Conservation (phyloP, 345 rosid genomes). For the Aurinia saxatilis region DNA sequence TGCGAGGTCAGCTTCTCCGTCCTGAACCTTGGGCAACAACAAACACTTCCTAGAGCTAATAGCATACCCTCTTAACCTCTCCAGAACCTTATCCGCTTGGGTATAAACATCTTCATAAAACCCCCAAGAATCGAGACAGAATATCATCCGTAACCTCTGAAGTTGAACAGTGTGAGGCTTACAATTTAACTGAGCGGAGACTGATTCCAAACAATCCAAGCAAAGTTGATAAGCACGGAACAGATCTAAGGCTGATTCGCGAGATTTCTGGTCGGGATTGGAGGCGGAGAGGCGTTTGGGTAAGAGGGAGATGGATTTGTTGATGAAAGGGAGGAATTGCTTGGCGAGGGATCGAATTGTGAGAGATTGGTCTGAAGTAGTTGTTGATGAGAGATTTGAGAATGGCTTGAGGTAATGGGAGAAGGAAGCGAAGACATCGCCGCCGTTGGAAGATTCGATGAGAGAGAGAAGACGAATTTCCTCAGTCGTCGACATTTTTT, state of each 20-base stretch:
- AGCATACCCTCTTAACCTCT: constrained; percentile 34
- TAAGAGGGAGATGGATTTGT: constrained; percentile 53
- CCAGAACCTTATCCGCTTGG: constrained; percentile 49
- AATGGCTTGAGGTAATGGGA: constrained; percentile 55
- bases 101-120: constrained; percentile 32
- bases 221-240: constrained; percentile 53
- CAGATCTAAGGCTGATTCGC: constrained; percentile 28
- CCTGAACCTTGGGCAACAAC: constrained; percentile 31
- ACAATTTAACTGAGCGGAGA: constrained; percentile 63
- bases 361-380: constrained; percentile 23
- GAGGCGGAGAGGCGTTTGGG: constrained; percentile 61
- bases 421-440: constrained; percentile 39
- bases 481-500: constrained; percentile 41
- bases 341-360: constrained; percentile 60
- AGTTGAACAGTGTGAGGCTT: constrained; percentile 46
- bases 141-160: constrained; percentile 47
- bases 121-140: constrained; percentile 51
- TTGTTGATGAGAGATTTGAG: constrained; percentile 22
- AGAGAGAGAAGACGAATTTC: constrained; percentile 43
- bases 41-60: constrained; percentile 9
- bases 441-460: constrained; percentile 37
- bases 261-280: not conserved
- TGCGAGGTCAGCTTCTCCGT: constrained; percentile 43
- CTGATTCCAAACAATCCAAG: constrained; percentile 53
- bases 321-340: constrained; percentile 64